Evolutionary conservation across 306 rosid genomes (phyloP).

Genomic region (Cucurbita maxima): DNA sequence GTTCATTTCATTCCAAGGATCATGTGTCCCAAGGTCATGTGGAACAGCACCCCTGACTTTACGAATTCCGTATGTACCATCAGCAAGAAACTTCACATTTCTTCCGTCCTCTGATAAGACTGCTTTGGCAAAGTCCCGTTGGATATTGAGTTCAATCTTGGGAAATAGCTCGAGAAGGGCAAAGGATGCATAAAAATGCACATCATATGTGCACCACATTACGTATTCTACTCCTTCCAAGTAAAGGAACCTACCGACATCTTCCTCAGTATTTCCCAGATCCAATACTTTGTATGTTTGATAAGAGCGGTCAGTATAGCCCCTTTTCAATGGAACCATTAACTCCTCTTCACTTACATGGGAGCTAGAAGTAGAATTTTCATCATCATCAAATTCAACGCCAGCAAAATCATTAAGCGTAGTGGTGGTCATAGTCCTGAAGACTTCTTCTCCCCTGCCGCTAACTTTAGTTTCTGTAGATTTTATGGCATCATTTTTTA

Average conservation of each 20-base stretch:
- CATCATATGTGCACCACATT: constrained; percentile 99
- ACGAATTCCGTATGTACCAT: constrained; percentile 90
- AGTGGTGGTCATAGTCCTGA: constrained; percentile 10
- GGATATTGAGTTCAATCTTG: constrained; percentile 78
- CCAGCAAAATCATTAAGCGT: constrained; percentile 21
- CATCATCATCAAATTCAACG: constrained; percentile 12
- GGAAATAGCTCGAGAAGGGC: constrained; percentile 98
- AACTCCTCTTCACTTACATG: constrained; percentile 17
- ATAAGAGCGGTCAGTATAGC: constrained; percentile 4
- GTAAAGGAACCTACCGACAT: constrained; percentile 90
- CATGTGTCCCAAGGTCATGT: constrained; percentile 95
- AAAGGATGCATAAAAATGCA: constrained; percentile 93
- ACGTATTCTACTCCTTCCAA: constrained; percentile 94
- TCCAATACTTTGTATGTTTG: constrained; percentile 13
- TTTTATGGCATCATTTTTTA: constrained; percentile 21
- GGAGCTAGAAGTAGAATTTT: constrained; percentile 15
- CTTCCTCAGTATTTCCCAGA: constrained; percentile 38
- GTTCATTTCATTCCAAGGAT: constrained; percentile 95
- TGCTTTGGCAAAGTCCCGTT: constrained; percentile 91
- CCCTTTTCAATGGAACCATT: constrained; percentile 15
- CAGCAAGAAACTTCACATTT: constrained; percentile 80
- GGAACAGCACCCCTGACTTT: constrained; percentile 94
- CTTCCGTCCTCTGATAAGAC: constrained; percentile 91
- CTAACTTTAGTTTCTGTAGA: constrained; percentile 33
- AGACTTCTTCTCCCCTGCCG: constrained; percentile 23